Conservation (phyloP, 2,329 filamentous ascomycete genomes). For the Trichoderma breve region DNA sequence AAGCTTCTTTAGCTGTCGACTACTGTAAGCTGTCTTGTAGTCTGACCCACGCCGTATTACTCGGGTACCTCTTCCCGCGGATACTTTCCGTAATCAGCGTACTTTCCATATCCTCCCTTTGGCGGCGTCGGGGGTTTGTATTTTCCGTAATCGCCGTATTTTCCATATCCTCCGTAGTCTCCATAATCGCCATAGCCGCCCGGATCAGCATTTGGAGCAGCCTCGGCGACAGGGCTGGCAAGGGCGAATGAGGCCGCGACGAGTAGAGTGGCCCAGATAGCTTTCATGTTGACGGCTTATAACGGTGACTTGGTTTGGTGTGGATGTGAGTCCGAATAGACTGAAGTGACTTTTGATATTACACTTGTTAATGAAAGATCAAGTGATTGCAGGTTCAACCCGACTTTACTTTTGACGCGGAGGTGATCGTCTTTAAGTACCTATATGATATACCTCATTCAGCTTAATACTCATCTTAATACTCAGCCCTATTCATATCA, state of each 20-base stretch:
- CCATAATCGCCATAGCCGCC: constrained; percentile 18
- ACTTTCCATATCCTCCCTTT: constrained; percentile 3
- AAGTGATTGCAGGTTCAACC: neutral
- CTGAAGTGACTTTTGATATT: neutral
- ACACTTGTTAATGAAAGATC: neutral
- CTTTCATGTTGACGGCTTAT: constrained; percentile 31
- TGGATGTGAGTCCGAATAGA: neutral
- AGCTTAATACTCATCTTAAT: no score
- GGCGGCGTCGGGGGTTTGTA: constrained; percentile 11
- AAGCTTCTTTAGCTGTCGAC: neutral
- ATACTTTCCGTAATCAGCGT: constrained; percentile 9
- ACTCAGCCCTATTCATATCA: no score
- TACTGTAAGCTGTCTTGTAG: neutral
- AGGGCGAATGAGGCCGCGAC: constrained; percentile 28
- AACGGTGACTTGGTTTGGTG: neutral
- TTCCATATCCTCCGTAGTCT: constrained; percentile 3
- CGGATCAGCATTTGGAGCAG: constrained; percentile 13
- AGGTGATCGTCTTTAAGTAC: neutral
- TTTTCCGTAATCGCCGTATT: constrained; percentile 8
- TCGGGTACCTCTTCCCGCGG: neutral
- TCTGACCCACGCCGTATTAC: neutral
- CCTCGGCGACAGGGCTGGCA: constrained; percentile 28
- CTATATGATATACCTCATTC: neutral
- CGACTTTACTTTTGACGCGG: neutral
- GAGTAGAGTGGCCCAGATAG: constrained; percentile 28